phyloP scores from a whole-genome alignment of 2,329 filamentous ascomycete genomes.

The Phyllosticta citrichinensis region DNA sequence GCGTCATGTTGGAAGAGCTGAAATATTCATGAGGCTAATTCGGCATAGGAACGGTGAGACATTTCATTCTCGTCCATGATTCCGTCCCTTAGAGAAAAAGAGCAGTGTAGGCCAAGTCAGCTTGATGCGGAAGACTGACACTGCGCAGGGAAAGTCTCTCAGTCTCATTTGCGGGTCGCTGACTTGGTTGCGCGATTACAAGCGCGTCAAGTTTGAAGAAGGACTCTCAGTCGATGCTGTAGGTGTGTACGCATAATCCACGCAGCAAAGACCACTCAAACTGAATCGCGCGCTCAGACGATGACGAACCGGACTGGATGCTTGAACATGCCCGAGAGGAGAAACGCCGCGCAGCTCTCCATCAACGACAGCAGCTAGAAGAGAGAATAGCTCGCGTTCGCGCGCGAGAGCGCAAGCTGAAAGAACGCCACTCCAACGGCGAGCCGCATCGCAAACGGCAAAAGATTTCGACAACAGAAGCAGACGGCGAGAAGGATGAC shows the following conservation, averaged over 20 bases:
- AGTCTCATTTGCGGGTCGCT: slow-evolving; percentile 82
- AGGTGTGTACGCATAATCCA: slow-evolving; percentile 17
- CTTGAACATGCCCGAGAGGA: slow-evolving; percentile 63
- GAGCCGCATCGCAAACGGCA: slow-evolving; percentile 40
- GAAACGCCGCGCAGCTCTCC: slow-evolving; percentile 55
- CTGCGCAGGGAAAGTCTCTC: slow-evolving; percentile 66
- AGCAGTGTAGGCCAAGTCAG: not conserved
- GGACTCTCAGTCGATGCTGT: slow-evolving; percentile 37
- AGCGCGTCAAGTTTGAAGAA: slow-evolving; percentile 50
- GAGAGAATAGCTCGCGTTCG: slow-evolving; percentile 55
- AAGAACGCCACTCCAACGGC: slow-evolving; percentile 40
- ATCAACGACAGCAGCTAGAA: slow-evolving; percentile 63
- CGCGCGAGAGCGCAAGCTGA: slow-evolving; percentile 50
- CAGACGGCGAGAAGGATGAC: slow-evolving; percentile 21
- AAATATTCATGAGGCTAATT: not conserved
- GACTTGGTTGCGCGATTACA: slow-evolving; percentile 83
- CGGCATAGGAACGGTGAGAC: slow-evolving; percentile 32
- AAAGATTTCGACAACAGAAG: slow-evolving; percentile 15
- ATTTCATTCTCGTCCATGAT: not conserved
- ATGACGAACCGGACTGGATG: slow-evolving; percentile 78
- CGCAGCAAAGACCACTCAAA: not conserved
- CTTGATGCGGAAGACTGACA: not conserved
- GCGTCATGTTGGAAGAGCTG: slow-evolving; percentile 26
- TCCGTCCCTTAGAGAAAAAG: not conserved
- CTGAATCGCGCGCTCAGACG: slow-evolving; percentile 24